Percentiles rank a stretch among this genome's conserved stretches.
phyloP scores from a whole-genome alignment of 176 grass and related monocot genomes.

The Oryza punctata region DNA sequence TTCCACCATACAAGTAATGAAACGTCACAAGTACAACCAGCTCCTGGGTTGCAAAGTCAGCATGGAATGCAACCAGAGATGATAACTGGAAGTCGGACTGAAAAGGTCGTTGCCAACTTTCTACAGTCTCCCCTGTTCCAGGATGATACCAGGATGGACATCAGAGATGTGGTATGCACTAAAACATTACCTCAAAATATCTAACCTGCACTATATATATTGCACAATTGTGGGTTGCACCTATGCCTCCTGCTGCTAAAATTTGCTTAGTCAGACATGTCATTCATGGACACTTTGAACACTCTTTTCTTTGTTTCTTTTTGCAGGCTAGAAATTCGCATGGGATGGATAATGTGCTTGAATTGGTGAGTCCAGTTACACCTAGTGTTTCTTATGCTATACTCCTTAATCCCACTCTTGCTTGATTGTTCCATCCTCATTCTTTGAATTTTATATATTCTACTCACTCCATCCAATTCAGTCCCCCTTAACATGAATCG shows the following conservation, averaged over 20 bases:
- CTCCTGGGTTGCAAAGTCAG: slow-evolving; percentile 31
- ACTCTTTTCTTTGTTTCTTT: slow-evolving; percentile 23
- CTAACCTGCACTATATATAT: slow-evolving; percentile 3
- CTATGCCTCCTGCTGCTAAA: slow-evolving; percentile 4
- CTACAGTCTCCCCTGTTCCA: slow-evolving; percentile 71
- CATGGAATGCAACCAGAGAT: slow-evolving; percentile 33
- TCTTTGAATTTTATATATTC: slow-evolving; percentile 11
- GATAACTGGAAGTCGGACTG: slow-evolving; percentile 50
- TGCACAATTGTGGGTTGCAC: slow-evolving; percentile 1
- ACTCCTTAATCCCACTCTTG: slow-evolving; percentile 13
- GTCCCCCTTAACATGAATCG: neutral
- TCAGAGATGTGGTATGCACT: slow-evolving; percentile 51
- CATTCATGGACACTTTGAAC: slow-evolving; percentile 3
- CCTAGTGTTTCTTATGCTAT: neutral
- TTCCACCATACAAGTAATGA: slow-evolving; percentile 34
- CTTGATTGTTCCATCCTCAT: neutral
- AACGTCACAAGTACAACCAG: slow-evolving; percentile 31
- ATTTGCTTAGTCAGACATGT: neutral
- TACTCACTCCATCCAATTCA: slow-evolving; percentile 10
- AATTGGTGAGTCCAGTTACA: slow-evolving; percentile 65
- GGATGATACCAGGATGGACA: slow-evolving; percentile 39
- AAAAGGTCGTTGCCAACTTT: slow-evolving; percentile 77
- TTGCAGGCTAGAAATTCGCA: slow-evolving; percentile 58
- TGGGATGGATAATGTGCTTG: slow-evolving; percentile 60
- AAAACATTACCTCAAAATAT: neutral